phyloP scores from a whole-genome alignment of 441 rosid genomes.

The Adansonia gregorii region DNA sequence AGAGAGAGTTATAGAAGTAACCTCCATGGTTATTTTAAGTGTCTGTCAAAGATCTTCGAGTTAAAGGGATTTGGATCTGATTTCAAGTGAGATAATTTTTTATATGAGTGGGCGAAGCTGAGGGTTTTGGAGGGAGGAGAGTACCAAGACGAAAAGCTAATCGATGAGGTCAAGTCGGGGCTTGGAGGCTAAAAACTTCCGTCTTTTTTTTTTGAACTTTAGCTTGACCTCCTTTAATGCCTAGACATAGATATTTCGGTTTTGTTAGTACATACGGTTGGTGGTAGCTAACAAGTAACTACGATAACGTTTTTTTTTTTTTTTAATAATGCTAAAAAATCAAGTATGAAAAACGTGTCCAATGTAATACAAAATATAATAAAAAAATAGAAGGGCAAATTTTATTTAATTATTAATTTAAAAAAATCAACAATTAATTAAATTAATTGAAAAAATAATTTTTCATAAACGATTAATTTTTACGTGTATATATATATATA shows the following conservation, averaged over 20 bases:
- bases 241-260: neutral
- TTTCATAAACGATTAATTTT: too few species aligned
- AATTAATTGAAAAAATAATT: too few species aligned
- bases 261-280: neutral
- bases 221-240: neutral
- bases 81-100: neutral
- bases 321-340: too few species aligned
- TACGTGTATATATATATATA: too few species aligned
- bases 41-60: neutral
- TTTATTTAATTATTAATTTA: too few species aligned
- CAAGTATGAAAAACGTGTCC: too few species aligned
- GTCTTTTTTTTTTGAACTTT: slow-evolving; percentile 16
- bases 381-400: too few species aligned
- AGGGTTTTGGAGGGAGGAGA: neutral
- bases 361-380: too few species aligned
- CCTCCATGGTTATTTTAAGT: slow-evolving; percentile 52
- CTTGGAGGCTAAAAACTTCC: neutral
- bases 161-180: slow-evolving; percentile 14
- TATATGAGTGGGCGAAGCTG: slow-evolving; percentile 14
- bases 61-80: slow-evolving; percentile 20
- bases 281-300: too few species aligned
- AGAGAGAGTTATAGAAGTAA: slow-evolving; percentile 54
- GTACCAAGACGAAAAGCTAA: slow-evolving; percentile 6
- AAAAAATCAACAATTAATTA: too few species aligned
- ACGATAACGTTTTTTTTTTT: too few species aligned